These are phyloP conservation scores for Candida broadrunensis DNA, from an alignment of 805 yeast species.

Conservation along the genomic window DNA sequence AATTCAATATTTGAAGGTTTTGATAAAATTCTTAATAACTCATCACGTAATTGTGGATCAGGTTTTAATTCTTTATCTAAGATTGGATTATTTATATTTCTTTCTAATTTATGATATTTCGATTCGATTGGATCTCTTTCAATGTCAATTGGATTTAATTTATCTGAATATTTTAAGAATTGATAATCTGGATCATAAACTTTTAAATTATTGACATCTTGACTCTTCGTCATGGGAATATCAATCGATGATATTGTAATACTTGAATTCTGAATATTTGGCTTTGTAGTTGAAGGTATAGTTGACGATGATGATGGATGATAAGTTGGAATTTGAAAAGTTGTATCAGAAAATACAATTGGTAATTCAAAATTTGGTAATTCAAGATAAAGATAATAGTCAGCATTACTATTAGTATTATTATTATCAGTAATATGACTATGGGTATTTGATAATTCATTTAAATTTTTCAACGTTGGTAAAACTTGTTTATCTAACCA, in stretches of 20 bases:
- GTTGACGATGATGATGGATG: background rate
- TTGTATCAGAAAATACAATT: conserved; percentile 38
- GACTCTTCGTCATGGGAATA: conserved; percentile 16
- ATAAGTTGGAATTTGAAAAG: conserved; percentile 10
- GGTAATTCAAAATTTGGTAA: conserved; percentile 43
- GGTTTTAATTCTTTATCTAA: conserved; percentile 87
- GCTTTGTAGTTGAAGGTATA: background rate
- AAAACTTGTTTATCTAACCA: conserved; percentile 68
- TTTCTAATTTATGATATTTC: conserved; percentile 79
- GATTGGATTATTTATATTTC: conserved; percentile 68
- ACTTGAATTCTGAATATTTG: conserved; percentile 23
- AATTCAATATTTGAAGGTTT: conserved; percentile 84
- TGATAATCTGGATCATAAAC: conserved; percentile 47
- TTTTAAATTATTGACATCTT: conserved; percentile 10
- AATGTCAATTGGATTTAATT: background rate
- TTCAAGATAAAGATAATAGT: conserved; percentile 33
- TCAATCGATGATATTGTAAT: conserved; percentile 33
- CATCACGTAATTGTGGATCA: conserved; percentile 75
- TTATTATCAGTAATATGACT: no score
- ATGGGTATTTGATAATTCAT: no score
- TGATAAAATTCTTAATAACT: conserved; percentile 61
- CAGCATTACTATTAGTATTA: conserved; percentile 2
- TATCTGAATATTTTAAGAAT: background rate
- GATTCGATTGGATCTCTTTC: conserved; percentile 76
- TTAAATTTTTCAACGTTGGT: conserved; percentile 3